Evolutionary conservation across 75 land plant genomes (phyloP), one percentile per base, ranked within the genome.

Genomic region (Adiantum capillusveneris): DNA sequence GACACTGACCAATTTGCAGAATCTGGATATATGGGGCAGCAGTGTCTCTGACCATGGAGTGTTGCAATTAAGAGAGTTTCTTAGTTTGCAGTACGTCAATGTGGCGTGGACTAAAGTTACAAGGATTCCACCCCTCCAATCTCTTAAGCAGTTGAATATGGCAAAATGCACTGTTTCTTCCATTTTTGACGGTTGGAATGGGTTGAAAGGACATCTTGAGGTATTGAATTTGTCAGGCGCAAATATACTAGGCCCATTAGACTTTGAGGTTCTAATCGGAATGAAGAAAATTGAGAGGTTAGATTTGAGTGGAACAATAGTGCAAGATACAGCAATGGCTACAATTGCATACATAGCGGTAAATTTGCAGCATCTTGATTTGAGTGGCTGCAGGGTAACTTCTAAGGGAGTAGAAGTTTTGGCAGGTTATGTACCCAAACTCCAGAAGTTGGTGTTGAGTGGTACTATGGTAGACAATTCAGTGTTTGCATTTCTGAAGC

Each of bases 11-110:
- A 67, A 64, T 24, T 62, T 94, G 53, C 68, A 83, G 48, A 50
- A 80, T 48, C 65, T 94, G 31, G 85, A 86, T 62, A 43, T 94
- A 19, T 94, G 98, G 98, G 98, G 98, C 13, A 81, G 86, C 73
- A 69, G 77, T 34, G 73, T 94, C 52, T 81, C 95, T 22, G 74
- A 89, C 53, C 54, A 60, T 29, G 96, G 98, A 31, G 81, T 66
- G 25, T 29, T 41, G 51, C 12, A 59, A 53, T 68, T 94, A 49
- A 51, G 51, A 44, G 25, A 24, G 26, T 86, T 89, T 53, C 79
- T 79, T 11, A 77, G 58, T 0, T 59, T 94, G 78, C 78, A 66
- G 39, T 69, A 58, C 41, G 62, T 94, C 48, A 89, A 80, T 63
- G 53, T 94, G 42, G 96, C 96, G 25, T 86, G 96, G 98, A 94